A percentile compares a stretch with the other conserved stretches of the same genome.
phyloP scores from a whole-genome alignment of 1,284 basidiomycete species.

The Pyrrhoderma lamaoense region DNA sequence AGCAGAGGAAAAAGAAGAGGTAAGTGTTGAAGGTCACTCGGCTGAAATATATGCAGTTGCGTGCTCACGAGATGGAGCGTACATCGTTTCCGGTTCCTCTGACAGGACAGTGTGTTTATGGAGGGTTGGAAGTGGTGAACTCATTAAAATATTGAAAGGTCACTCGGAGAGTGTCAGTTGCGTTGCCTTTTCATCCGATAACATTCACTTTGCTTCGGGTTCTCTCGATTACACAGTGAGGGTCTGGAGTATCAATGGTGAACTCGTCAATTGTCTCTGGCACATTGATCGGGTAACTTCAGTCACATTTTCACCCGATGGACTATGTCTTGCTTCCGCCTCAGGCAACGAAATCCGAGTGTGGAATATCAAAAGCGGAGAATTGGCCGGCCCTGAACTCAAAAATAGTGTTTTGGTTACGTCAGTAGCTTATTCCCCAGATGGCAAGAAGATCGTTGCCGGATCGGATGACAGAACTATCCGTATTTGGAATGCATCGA shows the following conservation, averaged over 20 bases:
- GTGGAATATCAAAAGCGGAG: background rate
- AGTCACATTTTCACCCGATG: too few species aligned
- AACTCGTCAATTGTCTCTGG: too few species aligned
- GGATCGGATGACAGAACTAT: background rate
- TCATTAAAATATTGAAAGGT: background rate
- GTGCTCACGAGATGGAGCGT: slow-evolving; percentile 6
- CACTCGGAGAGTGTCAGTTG: background rate
- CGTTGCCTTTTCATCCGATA: background rate
- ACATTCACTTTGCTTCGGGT: background rate
- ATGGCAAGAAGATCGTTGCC: background rate
- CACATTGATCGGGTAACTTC: too few species aligned
- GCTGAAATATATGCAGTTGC: too few species aligned
- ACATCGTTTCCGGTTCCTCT: slow-evolving; percentile 1
- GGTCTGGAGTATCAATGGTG: too few species aligned
- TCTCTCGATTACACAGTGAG: too few species aligned
- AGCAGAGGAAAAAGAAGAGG: slow-evolving; percentile 49
- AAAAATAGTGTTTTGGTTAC: background rate
- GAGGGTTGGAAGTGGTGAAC: background rate
- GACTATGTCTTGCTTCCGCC: too few species aligned
- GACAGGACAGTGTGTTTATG: slow-evolving; percentile 8
- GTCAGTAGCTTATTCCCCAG: background rate
- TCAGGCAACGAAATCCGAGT: background rate
- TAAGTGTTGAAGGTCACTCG: slow-evolving; percentile 36
- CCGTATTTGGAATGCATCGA: background rate
- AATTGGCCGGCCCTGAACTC: too few species aligned